phyloP scores from a whole-genome alignment of 345 rosid species.

The Brassica napus region DNA sequence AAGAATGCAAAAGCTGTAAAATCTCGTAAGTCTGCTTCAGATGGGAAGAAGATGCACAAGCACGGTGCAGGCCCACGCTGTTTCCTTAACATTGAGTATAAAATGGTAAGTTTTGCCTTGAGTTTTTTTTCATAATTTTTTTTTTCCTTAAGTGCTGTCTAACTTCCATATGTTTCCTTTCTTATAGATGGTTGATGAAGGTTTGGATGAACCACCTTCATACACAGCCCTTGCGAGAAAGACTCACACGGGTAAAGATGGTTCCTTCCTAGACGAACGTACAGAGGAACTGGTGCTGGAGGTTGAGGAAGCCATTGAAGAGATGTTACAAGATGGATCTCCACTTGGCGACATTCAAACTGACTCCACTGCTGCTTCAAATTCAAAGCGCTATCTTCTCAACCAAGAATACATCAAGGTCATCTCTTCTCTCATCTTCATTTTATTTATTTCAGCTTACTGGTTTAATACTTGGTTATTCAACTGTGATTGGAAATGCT shows the following conservation, averaged over 20 bases:
- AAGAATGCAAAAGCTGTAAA: no score
- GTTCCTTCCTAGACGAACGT: no score
- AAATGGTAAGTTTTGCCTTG: not conserved
- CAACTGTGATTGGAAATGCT: no score
- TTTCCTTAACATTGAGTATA: no score
- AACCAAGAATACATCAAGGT: not conserved
- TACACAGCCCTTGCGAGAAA: not conserved
- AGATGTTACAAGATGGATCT: not conserved
- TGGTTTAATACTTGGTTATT: no score
- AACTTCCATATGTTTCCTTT: not conserved
- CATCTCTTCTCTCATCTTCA: not conserved
- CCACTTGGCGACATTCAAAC: not conserved
- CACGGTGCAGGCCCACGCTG: not conserved
- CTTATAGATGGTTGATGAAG: not conserved
- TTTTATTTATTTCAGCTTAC: not conserved
- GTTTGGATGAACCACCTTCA: not conserved
- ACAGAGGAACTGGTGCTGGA: no score
- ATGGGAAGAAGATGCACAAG: no score
- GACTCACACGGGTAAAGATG: not conserved
- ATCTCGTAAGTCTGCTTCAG: no score
- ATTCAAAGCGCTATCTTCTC: not conserved
- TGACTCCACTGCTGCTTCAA: not conserved
- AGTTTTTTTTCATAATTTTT: not conserved
- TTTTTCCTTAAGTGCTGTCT: not conserved
- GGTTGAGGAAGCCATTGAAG: no score